Evolutionary conservation across 2,329 filamentous ascomycete genomes (phyloP).

Genomic region (Coniella lustricola): DNA sequence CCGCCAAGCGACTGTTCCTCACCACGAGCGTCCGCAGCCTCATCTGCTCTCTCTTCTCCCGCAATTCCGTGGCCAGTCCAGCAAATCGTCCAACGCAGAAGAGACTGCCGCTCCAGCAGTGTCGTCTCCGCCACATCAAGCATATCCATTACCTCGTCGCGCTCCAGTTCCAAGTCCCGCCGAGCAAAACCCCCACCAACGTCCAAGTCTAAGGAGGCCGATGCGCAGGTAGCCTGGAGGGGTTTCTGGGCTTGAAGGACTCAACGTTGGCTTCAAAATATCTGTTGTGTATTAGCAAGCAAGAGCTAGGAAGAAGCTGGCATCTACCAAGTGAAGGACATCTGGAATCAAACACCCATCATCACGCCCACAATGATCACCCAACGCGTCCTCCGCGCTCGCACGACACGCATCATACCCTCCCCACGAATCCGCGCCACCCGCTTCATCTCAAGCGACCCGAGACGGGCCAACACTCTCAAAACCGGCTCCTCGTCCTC

Average conservation of each 20-base stretch:
- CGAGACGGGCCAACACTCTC: too few relatives aligned
- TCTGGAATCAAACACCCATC: not conserved
- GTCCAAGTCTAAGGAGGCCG: conserved; percentile 8
- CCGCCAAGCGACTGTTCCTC: not conserved
- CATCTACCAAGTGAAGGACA: too few relatives aligned
- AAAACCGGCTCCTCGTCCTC: not conserved
- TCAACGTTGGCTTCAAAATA: too few relatives aligned
- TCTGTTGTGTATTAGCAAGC: too few relatives aligned
- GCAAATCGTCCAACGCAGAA: not conserved
- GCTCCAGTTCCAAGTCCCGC: not conserved
- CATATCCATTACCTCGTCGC: not conserved
- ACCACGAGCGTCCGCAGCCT: not conserved
- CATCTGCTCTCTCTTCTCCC: conserved; percentile 1
- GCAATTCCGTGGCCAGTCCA: not conserved
- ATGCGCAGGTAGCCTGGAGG: conserved; percentile 17
- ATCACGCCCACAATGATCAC: not conserved
- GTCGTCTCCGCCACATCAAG: conserved; percentile 7
- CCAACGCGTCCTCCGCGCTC: not conserved
- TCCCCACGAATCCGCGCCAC: too few relatives aligned
- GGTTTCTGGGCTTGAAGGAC: conserved; percentile 20
- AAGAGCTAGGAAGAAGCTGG: too few relatives aligned
- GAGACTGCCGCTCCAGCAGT: conserved; percentile 3
- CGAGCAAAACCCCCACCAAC: not conserved
- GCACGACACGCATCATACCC: too few relatives aligned
- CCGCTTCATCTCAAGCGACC: too few relatives aligned